These are phyloP conservation scores for Letharia columbiana DNA, from an alignment of 495 filamentous ascomycete species.

Conservation along the genomic window DNA sequence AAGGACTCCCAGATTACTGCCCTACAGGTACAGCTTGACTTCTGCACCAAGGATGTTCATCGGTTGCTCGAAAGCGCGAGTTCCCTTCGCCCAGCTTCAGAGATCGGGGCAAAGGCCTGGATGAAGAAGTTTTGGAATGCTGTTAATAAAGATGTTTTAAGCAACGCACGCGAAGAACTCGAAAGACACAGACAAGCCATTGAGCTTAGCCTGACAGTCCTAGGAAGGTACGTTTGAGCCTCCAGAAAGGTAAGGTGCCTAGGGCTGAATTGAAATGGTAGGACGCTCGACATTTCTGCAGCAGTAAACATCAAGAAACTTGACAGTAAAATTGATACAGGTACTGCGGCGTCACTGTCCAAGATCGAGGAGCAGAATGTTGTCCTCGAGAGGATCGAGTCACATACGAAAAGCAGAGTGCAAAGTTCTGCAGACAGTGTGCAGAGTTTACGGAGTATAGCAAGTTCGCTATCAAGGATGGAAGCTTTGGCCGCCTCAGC, in stretches of 20 bases:
- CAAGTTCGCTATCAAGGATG: conserved; percentile 16
- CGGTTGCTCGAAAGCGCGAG: conserved; percentile 7
- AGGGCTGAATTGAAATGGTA: neutral
- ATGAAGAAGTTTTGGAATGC: conserved; percentile 14
- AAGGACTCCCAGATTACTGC: neutral
- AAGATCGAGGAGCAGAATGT: conserved; percentile 9
- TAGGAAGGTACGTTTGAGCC: conserved; percentile 9
- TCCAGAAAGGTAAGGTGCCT: too few relatives aligned
- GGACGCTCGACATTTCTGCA: conserved; percentile 10
- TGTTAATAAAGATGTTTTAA: conserved; percentile 6
- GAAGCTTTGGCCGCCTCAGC: conserved; percentile 14
- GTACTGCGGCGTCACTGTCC: conserved; percentile 9
- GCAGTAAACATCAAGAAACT: neutral
- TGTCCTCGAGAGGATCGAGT: conserved; percentile 6
- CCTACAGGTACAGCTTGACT: conserved; percentile 12
- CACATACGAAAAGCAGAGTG: conserved; percentile 5
- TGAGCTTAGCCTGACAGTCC: conserved; percentile 8
- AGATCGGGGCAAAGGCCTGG: conserved; percentile 12
- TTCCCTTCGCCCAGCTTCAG: neutral
- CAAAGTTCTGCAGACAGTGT: conserved; percentile 8
- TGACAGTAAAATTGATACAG: neutral
- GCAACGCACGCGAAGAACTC: conserved; percentile 8
- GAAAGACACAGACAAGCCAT: conserved; percentile 12
- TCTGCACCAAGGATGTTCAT: conserved; percentile 10
- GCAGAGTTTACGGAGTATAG: conserved; percentile 16